phyloP scores from a whole-genome alignment of 805 yeast genomes.

The Candida sonorensis region DNA sequence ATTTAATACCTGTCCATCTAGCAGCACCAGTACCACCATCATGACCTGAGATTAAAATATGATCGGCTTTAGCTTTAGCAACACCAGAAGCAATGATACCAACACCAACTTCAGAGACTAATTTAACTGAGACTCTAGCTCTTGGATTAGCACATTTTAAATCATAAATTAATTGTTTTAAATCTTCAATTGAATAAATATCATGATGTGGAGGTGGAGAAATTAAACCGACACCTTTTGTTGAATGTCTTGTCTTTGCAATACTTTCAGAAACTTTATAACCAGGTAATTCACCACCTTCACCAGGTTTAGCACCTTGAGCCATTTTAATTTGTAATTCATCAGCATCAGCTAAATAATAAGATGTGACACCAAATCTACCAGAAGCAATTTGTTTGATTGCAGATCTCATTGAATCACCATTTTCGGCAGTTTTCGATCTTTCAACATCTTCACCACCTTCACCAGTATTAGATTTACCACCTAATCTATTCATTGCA shows the following conservation, averaged over 20 bases:
- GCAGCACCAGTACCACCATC: conserved; percentile 99
- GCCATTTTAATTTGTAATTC: conserved; percentile 98
- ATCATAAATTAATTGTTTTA: conserved; percentile 93
- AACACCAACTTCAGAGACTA: conserved; percentile 97
- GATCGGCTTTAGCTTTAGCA: conserved; percentile 98
- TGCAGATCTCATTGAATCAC: conserved; percentile 98
- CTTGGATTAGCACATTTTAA: conserved; percentile 96
- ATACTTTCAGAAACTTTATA: conserved; percentile 82
- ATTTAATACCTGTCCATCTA: conserved; percentile 92
- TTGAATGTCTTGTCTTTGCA: conserved; percentile 94
- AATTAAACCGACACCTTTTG: conserved; percentile 93
- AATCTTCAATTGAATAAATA: conserved; percentile 95
- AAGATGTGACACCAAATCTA: conserved; percentile 95
- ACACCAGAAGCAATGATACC: conserved; percentile 99
- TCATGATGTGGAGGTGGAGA: conserved; percentile 99
- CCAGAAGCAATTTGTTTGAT: conserved; percentile 98
- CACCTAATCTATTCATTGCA: conserved; percentile 97
- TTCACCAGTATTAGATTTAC: conserved; percentile 97
- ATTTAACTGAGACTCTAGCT: conserved; percentile 92
- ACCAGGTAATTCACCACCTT: conserved; percentile 98
- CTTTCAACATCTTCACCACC: conserved; percentile 98
- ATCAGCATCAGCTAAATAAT: conserved; percentile 91
- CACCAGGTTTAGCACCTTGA: conserved; percentile 99
- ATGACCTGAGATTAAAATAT: conserved; percentile 91
- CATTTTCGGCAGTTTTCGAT: conserved; percentile 69